Evolutionary conservation across 306 rosid genomes (phyloP), one percentile per base, ranked within the genome.

Genomic region (Cicer chorassanicum): DNA sequence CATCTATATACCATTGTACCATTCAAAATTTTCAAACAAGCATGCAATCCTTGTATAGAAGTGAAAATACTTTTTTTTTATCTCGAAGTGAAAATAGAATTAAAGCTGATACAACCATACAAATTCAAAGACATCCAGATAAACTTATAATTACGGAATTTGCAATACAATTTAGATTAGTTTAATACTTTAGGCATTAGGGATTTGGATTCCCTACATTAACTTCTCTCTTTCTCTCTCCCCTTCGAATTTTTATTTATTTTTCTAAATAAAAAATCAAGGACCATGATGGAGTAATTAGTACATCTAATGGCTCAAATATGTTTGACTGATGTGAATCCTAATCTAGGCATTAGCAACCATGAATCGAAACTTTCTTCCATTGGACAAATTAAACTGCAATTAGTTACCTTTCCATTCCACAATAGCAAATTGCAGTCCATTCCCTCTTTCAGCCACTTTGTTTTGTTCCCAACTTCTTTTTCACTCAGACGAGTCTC

Each of bases 381-480:
- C 40, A 29, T 24, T 54, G 60, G 45, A 63, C 46, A 73, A 63
- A 51, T 21, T 45, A 54, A 44, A 74, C 38, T 68, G 50, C 45
- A 68, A 39, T 19, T 63, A 70, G 57, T 19, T 86, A 89, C 99
- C 78, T 90, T 90, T 72, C 93, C 99, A 59, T 94, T 94, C 99
- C 97, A 92, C 57, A 91, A 73, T 60, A 91, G 82, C 85, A 94
- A 78, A 82, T 65, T 87, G 90, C 99, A 94, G 89, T 90, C 96
- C 91, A 92, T 92, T 82, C 99, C 99, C 83, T 94, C 97, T 85
- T 94, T 94, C 75, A 94, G 87, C 92, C 92, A 94, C 84, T 92
- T 94, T 63, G 61, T 83, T 81, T 66, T 90, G 80, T 87, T 89
- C 65, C 96, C 96, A 68, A 91, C 85, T 16, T 90, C 92, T 13